Base-by-base conservation (phyloP, 768 basidiomycete species). In the Lactarius pseudohatsudake region DNA sequence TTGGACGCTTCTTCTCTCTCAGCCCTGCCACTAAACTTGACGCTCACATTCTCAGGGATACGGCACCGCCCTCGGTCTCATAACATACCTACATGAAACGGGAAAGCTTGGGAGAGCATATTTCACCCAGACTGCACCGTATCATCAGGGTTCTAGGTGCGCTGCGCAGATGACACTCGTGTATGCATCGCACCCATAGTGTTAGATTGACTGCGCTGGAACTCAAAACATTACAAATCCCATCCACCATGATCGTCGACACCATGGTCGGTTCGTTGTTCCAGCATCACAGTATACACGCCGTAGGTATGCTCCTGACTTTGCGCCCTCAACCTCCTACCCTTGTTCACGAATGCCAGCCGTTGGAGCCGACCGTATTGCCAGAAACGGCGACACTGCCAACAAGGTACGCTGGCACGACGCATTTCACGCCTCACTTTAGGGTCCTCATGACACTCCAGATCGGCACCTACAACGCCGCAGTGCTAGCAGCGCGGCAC, bases 221-320 rank as follows among this genome's bases (percentile, higher is more conserved):
- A 73, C 84, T 98, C 30, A 86, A 92, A 70, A 89, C 89, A 4
- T 84, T 98, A 55, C 79, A 86, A 41, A 90, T 96, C 16, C 91
- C 94, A 0, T 90, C 91, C 4, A 87, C 89, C 5, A 96, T 98
- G 94, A 89, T 98, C 57, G 96, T 95, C 74, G 96, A 98, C 74
- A 96, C 93, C 41, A 97, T 97, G 91, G 92, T 98, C 20, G 96
- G 96, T 10, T 96, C 94, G 0, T 78, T 98, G 60, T 92, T 98
- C 80, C 93, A 96, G 74, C 86, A 94, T 74, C 83, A 91, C 74
- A 76, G 82, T 26, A 92, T 96, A 61, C 90, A 94, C 72, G 92
- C 88, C 32, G 86, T 95, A 62, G 86, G 90, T 91, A 68, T 70
- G 86, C 64, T 15, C 30, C 59, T 11, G 43, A 18, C 40, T 34